Conservation (phyloP, 148 eudicot species). For the Silene conica region DNA sequence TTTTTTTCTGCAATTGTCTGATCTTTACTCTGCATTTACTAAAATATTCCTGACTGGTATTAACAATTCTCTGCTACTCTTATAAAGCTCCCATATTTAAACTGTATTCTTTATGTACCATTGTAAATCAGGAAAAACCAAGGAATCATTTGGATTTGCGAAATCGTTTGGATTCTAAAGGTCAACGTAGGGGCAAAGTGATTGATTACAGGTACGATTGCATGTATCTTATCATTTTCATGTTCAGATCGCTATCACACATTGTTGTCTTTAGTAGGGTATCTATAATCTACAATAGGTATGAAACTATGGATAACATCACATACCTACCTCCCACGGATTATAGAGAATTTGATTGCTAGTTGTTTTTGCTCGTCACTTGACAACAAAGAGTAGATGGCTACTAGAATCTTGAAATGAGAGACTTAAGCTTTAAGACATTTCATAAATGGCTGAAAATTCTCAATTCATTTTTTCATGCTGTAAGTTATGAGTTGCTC, state of each 20-base stretch:
- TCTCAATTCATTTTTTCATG: background rate
- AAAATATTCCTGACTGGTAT: background rate
- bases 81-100: background rate
- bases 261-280: background rate
- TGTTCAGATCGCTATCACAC: background rate
- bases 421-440: background rate
- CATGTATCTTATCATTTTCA: constrained; percentile 1
- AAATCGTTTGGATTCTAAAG: constrained; percentile 92
- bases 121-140: constrained; percentile 66
- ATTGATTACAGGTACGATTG: constrained; percentile 82
- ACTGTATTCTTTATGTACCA: background rate
- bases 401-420: background rate
- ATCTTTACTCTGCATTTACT: background rate
- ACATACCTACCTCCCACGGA: background rate
- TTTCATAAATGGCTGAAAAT: background rate
- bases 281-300: background rate
- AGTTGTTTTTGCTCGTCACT: too few relatives aligned
- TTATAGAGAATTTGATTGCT: too few relatives aligned
- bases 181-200: constrained; percentile 92
- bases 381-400: background rate
- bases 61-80: background rate
- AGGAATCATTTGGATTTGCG: constrained; percentile 94
- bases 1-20: background rate
- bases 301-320: background rate
- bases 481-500: background rate